Evolutionary conservation across 2,329 filamentous ascomycete species (phyloP).

Genomic region (Leptographium lundbergii): DNA sequence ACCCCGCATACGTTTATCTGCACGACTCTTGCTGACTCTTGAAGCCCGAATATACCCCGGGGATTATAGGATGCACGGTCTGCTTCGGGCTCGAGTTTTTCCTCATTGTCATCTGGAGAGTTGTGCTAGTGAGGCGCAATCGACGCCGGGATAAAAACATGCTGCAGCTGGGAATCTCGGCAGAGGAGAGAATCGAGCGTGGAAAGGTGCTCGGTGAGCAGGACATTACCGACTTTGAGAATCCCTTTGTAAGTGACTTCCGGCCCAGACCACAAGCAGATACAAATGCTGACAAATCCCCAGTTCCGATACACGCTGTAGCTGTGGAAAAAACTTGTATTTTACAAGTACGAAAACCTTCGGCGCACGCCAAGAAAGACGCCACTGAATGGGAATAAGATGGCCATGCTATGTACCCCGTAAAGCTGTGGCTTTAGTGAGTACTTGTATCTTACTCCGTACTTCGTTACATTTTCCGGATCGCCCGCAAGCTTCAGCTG

Average conservation of each 20-base stretch:
- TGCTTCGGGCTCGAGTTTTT: conserved; percentile 25
- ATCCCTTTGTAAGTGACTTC: conserved; percentile 18
- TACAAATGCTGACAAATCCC: background rate
- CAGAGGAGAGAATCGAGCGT: conserved; percentile 20
- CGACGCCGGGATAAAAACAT: conserved; percentile 18
- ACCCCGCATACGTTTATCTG: background rate
- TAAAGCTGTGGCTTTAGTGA: too few relatives aligned
- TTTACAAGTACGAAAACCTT: too few relatives aligned
- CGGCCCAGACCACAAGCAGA: background rate
- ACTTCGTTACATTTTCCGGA: too few relatives aligned
- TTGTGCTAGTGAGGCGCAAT: conserved; percentile 28
- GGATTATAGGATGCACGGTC: conserved; percentile 25
- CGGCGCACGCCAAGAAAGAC: too few relatives aligned
- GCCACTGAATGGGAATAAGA: too few relatives aligned
- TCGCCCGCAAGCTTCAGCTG: too few relatives aligned
- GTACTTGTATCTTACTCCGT: too few relatives aligned
- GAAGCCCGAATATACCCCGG: conserved; percentile 28
- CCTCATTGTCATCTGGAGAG: conserved; percentile 25
- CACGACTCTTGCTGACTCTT: background rate
- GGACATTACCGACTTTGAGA: conserved; percentile 25
- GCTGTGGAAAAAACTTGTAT: background rate
- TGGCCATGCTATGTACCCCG: too few relatives aligned
- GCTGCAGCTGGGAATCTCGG: conserved; percentile 19
- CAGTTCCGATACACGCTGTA: conserved; percentile 1
- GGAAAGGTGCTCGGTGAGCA: conserved; percentile 23